Conservation (phyloP, 805 yeast genomes). For the Naumovozyma castellii region DNA sequence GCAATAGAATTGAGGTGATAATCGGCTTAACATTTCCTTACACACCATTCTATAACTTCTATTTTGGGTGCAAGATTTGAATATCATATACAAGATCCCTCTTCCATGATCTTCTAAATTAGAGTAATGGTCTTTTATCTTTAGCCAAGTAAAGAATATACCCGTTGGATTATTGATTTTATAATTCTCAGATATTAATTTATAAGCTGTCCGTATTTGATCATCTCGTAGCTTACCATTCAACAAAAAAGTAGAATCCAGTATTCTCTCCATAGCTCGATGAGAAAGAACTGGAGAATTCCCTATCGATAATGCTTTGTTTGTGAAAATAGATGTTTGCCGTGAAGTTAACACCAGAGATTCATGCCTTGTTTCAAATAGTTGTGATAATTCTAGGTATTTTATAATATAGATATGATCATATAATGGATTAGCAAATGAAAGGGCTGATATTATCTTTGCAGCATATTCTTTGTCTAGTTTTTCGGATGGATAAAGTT, state of each 20-base stretch:
- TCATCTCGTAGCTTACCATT: constrained; percentile 5
- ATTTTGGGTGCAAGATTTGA: constrained; percentile 15
- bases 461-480: constrained; percentile 5
- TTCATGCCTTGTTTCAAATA: constrained; percentile 4
- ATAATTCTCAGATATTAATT: constrained; percentile 16
- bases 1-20: constrained; percentile 17
- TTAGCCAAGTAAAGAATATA: constrained; percentile 17
- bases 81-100: constrained; percentile 17
- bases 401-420: constrained; percentile 14
- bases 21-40: constrained; percentile 9
- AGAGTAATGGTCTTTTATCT: constrained; percentile 11
- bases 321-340: constrained; percentile 14
- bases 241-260: constrained; percentile 6
- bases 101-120: constrained; percentile 18
- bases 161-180: constrained; percentile 20
- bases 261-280: constrained; percentile 8
- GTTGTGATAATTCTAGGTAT: constrained; percentile 7
- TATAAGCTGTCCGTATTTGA: constrained; percentile 14
- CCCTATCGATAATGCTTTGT: constrained; percentile 16
- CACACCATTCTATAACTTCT: constrained; percentile 15
- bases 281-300: constrained; percentile 10
- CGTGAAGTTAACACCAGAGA: constrained; percentile 5
- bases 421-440: constrained; percentile 17
- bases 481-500: constrained; percentile 4
- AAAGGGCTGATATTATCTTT: constrained; percentile 11